phyloP scores from a whole-genome alignment of 148 eudicot genomes.

The Vaccinium darrowii region DNA sequence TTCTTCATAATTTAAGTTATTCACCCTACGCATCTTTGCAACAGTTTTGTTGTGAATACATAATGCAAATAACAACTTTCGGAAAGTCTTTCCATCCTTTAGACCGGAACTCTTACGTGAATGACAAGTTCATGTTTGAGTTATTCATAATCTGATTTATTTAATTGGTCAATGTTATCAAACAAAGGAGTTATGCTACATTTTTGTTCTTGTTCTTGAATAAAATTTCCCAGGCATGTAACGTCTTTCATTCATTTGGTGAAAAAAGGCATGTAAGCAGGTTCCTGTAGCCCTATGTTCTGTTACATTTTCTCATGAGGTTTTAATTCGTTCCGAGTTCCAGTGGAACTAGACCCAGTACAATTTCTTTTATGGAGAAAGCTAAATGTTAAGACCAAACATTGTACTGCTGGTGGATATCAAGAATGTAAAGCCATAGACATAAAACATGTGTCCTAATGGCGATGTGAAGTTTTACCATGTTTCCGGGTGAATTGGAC shows the following conservation, averaged over 20 bases:
- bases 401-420: too few species aligned
- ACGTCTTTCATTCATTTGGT: not conserved
- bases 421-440: too few species aligned
- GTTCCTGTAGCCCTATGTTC: not conserved
- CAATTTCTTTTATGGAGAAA: too few species aligned
- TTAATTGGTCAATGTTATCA: not conserved
- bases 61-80: not conserved
- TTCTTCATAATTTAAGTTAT: not conserved
- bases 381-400: too few species aligned
- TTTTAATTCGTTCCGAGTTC: too few species aligned
- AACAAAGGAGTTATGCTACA: not conserved
- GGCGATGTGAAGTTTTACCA: not conserved
- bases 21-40: not conserved
- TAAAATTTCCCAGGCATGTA: not conserved
- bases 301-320: too few species aligned
- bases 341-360: too few species aligned
- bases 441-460: too few species aligned
- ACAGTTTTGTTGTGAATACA: not conserved
- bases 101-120: not conserved
- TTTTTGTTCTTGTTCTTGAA: not conserved
- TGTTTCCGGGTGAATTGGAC: not conserved
- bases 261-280: not conserved
- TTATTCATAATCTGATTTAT: not conserved
- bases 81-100: not conserved
- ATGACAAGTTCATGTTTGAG: not conserved